Conservation (phyloP, 495 filamentous ascomycete species). For the Penicilliopsis zonata region DNA sequence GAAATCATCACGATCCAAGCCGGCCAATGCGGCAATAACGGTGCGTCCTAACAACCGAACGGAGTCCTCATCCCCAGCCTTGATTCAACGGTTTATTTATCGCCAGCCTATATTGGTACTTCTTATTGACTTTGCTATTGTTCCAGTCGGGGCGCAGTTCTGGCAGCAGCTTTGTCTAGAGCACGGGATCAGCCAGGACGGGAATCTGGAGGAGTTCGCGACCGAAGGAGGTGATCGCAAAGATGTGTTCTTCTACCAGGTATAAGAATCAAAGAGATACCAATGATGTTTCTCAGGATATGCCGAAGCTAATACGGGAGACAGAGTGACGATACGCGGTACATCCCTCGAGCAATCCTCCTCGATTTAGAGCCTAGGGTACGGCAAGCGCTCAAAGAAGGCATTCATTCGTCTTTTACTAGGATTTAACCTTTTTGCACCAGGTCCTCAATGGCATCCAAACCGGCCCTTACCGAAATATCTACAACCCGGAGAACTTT, state of each 20-base stretch:
- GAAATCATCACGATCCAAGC: conserved; percentile 99
- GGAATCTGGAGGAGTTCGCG: conserved; percentile 90
- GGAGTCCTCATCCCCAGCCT: no score
- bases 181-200: conserved; percentile 94
- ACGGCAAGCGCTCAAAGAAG: no score
- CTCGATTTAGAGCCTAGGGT: conserved; percentile 90
- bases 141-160: conserved; percentile 77
- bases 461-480: conserved; percentile 86
- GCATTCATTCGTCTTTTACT: no score
- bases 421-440: no score
- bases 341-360: conserved; percentile 92
- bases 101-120: no score
- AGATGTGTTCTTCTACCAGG: conserved; percentile 98
- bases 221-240: conserved; percentile 95
- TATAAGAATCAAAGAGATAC: conserved; percentile 8
- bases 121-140: no score
- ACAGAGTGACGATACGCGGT: conserved; percentile 87
- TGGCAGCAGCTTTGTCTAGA: conserved; percentile 97
- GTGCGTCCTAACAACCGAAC: no score
- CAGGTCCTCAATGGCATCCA: conserved; percentile 88
- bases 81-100: no score
- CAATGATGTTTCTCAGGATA: neutral
- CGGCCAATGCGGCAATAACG: conserved; percentile 98
- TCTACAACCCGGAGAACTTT: conserved; percentile 99
- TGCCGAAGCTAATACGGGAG: conserved; percentile 2